These are phyloP conservation scores for Thraustotheca clavata DNA, from an alignment of 352 stramenopile genomes.

Conservation along the genomic window DNA sequence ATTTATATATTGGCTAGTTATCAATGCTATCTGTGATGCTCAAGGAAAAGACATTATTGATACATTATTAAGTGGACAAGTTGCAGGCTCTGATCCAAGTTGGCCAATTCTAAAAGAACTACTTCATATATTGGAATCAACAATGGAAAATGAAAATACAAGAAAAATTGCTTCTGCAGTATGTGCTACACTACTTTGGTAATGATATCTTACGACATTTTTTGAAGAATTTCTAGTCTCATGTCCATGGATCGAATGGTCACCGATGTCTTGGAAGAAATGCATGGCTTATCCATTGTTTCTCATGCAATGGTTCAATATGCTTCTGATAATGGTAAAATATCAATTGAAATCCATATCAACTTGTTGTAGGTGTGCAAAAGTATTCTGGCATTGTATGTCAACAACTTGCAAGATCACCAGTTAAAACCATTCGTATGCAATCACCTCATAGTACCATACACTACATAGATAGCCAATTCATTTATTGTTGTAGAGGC, in stretches of 20 bases:
- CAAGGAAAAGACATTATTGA: background rate
- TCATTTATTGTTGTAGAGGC: too few species aligned
- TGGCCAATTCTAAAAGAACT: background rate
- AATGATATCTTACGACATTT: background rate
- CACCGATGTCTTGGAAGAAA: conserved; percentile 7
- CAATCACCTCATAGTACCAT: background rate
- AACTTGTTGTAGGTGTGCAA: background rate
- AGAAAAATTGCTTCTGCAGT: background rate
- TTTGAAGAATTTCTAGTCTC: background rate
- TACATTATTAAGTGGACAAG: background rate
- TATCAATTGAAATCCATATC: background rate
- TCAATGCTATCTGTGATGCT: background rate
- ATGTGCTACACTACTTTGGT: conserved; percentile 4
- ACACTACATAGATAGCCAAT: background rate
- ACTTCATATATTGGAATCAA: background rate
- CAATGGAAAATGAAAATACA: background rate
- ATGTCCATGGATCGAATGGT: conserved; percentile 15
- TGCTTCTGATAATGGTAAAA: background rate
- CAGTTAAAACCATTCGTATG: background rate
- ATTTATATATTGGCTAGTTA: too few species aligned
- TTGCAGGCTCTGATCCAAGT: background rate
- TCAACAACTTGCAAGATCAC: conserved; percentile 11
- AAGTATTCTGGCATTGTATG: conserved; percentile 17
- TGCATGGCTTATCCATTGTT: background rate
- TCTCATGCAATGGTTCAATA: conserved; percentile 18